Conservation (phyloP, 2,329 filamentous ascomycete species). For the Penicillium sp. region DNA sequence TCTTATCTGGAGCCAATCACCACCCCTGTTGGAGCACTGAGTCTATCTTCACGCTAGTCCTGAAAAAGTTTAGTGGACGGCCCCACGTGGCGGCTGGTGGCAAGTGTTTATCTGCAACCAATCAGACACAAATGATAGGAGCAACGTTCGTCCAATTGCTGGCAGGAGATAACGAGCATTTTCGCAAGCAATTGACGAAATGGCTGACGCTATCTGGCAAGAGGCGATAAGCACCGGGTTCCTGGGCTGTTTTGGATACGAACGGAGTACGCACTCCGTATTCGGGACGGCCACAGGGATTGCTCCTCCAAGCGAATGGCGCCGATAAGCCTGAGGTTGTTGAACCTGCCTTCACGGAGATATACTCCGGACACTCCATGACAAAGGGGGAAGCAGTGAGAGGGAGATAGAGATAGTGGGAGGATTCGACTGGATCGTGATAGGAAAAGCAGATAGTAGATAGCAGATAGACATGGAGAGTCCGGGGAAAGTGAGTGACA, state of each 20-base stretch:
- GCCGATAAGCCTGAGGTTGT: neutral
- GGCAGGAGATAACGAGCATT: conserved; percentile 9
- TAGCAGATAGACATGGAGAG: neutral
- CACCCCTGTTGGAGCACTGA: neutral
- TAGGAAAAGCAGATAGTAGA: neutral
- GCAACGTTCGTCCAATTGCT: conserved; percentile 19
- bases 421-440: neutral
- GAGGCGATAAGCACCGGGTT: neutral
- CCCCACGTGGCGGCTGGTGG: conserved; percentile 13
- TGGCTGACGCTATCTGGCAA: neutral
- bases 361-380: neutral
- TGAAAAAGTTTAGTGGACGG: neutral
- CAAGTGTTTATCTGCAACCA: conserved; percentile 31
- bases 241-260: neutral
- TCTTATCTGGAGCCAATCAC: conserved; percentile 20
- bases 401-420: neutral
- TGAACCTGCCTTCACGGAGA: neutral
- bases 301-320: neutral
- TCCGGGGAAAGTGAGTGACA: neutral
- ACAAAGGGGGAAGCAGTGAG: neutral
- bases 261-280: neutral
- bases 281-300: neutral
- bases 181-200: neutral
- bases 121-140: conserved; percentile 17
- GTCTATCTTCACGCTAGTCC: conserved; percentile 2